Evolutionary conservation across 306 rosid species (phyloP).

Genomic region (Carpinus fangiana): DNA sequence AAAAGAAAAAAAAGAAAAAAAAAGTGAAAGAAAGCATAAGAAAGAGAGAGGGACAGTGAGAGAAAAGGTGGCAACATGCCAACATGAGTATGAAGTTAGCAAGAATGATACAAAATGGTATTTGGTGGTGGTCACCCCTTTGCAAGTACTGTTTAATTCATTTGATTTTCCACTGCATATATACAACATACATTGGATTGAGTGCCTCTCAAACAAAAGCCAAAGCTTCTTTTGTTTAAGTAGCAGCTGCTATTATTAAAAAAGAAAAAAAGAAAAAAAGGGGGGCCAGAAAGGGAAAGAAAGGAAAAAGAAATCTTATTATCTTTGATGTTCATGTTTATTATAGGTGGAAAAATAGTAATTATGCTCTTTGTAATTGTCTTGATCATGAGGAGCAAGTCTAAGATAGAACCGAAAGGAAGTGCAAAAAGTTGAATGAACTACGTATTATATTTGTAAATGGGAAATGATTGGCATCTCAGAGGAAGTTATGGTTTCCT

Average conservation of each 20-base stretch:
- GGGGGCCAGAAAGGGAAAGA: too few species aligned
- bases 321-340: constrained; percentile 27
- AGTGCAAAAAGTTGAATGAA: constrained; percentile 9
- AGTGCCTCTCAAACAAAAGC: constrained; percentile 23
- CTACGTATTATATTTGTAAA: constrained; percentile 40
- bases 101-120: constrained; percentile 41
- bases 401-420: constrained; percentile 27
- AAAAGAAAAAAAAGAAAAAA: background rate
- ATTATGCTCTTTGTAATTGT: constrained; percentile 23
- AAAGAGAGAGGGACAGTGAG: constrained; percentile 11
- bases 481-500: constrained; percentile 48
- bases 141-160: constrained; percentile 15
- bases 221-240: constrained; percentile 17
- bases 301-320: constrained; percentile 2
- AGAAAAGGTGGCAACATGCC: constrained; percentile 30
- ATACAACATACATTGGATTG: constrained; percentile 8
- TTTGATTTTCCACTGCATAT: constrained; percentile 18
- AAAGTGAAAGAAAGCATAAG: constrained; percentile 6
- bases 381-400: constrained; percentile 50
- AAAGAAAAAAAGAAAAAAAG: too few species aligned
- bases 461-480: constrained; percentile 49
- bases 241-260: background rate
- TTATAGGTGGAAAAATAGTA: constrained; percentile 36
- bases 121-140: constrained; percentile 40
- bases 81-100: constrained; percentile 50